Evolutionary conservation across 2,329 filamentous ascomycete genomes (phyloP).

Genomic region (Myriosclerotinia scirpicola): DNA sequence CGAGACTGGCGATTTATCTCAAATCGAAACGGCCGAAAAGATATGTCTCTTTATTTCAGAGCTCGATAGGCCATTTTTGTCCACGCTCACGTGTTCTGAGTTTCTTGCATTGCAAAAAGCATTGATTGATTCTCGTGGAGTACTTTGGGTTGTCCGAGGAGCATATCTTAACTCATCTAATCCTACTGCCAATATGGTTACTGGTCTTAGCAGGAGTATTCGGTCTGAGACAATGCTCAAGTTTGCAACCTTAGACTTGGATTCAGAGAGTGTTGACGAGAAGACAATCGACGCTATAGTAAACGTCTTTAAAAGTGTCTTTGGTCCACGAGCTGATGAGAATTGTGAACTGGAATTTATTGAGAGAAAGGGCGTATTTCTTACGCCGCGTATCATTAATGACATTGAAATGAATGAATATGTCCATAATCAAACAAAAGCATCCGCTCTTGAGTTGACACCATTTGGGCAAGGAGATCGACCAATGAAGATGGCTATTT

Average conservation of each 20-base stretch:
- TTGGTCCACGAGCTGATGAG: not conserved
- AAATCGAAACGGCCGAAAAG: slow-evolving; percentile 36
- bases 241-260: slow-evolving; percentile 22
- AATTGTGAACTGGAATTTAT: slow-evolving; percentile 9
- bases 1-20: slow-evolving; percentile 31
- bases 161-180: slow-evolving; percentile 42
- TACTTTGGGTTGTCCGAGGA: slow-evolving; percentile 52
- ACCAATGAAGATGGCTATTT: slow-evolving; percentile 33
- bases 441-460: slow-evolving; percentile 17
- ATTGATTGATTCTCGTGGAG: slow-evolving; percentile 42
- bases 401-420: slow-evolving; percentile 34
- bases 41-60: slow-evolving; percentile 52
- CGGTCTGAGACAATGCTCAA: slow-evolving; percentile 22
- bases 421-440: slow-evolving; percentile 23
- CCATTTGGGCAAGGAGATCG: slow-evolving; percentile 25
- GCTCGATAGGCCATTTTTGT: slow-evolving; percentile 42
- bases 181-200: slow-evolving; percentile 36
- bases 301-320: slow-evolving; percentile 1
- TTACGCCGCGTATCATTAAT: slow-evolving; percentile 20
- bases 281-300: not conserved
- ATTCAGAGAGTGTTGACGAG: slow-evolving; percentile 1
- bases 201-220: slow-evolving; percentile 21
- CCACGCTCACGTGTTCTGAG: slow-evolving; percentile 44
- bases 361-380: slow-evolving; percentile 10
- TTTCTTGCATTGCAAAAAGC: slow-evolving; percentile 48